These are phyloP conservation scores for Clavispora carvajalis DNA, from an alignment of 805 yeast species.

Conservation along the genomic window DNA sequence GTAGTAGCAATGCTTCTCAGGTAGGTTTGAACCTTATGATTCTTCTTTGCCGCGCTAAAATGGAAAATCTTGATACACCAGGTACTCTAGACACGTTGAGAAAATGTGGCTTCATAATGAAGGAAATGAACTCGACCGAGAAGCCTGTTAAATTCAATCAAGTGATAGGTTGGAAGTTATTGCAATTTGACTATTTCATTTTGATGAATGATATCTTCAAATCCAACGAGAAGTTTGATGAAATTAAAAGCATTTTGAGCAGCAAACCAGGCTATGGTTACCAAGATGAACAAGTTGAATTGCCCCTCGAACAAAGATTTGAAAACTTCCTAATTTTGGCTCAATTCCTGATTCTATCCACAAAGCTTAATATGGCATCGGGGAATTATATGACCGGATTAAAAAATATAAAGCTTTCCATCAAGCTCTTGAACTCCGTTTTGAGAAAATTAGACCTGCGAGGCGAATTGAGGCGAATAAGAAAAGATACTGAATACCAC, in stretches of 20 bases:
- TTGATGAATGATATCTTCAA: conserved; percentile 12
- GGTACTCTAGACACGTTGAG: conserved; percentile 14
- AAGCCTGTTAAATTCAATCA: conserved; percentile 7
- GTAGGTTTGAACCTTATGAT: neutral
- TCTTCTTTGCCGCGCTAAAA: neutral
- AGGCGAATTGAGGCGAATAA: conserved; percentile 20
- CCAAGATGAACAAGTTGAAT: neutral
- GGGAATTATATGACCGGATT: conserved; percentile 25
- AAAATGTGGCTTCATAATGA: conserved; percentile 8
- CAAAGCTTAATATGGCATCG: conserved; percentile 16
- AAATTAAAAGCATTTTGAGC: conserved; percentile 18
- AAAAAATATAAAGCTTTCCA: conserved; percentile 40
- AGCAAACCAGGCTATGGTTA: conserved; percentile 25
- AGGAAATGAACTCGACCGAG: neutral
- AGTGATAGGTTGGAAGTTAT: conserved; percentile 21
- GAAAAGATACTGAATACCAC: conserved; percentile 30
- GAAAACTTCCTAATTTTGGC: conserved; percentile 24
- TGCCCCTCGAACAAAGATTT: neutral
- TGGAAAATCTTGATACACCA: neutral
- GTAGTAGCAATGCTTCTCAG: neutral
- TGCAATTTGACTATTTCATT: conserved; percentile 26
- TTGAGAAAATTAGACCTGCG: conserved; percentile 34
- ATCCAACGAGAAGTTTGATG: conserved; percentile 20
- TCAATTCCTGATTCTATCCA: conserved; percentile 28
- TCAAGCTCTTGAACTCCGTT: conserved; percentile 50